A percentile compares a stretch with the other conserved stretches of the same genome.
These are phyloP conservation scores for Boechera divaricarpa DNA, from an alignment of 345 rosid genomes.

Conservation along the genomic window DNA sequence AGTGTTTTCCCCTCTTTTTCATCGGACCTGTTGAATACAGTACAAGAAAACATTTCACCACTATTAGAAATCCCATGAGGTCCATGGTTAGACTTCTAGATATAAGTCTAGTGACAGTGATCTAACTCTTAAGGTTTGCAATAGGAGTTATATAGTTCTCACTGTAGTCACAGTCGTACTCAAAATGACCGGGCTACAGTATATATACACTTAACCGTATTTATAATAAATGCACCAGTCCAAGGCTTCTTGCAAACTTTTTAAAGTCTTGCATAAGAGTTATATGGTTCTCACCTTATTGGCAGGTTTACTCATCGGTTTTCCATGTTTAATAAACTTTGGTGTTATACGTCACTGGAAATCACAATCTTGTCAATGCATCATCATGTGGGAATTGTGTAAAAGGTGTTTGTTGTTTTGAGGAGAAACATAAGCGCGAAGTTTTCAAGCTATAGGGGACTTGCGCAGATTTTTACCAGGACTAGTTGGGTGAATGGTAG, in stretches of 20 bases:
- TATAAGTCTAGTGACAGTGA: neutral
- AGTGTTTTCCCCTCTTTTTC: slow-evolving; percentile 3
- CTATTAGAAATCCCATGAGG: neutral
- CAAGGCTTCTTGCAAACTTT: neutral
- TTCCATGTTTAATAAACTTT: slow-evolving; percentile 17
- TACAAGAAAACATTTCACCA: slow-evolving; percentile 17
- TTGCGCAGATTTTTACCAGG: slow-evolving; percentile 21
- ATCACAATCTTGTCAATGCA: slow-evolving; percentile 36
- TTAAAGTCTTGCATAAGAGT: slow-evolving; percentile 15
- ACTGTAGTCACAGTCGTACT: neutral
- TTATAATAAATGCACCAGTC: neutral
- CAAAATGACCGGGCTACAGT: neutral
- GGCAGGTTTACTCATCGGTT: slow-evolving; percentile 35
- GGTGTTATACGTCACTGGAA: slow-evolving; percentile 28
- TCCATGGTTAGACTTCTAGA: neutral
- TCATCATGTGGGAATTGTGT: slow-evolving; percentile 25
- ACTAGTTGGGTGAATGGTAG: slow-evolving; percentile 29
- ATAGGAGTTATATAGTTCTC: neutral
- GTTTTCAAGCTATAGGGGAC: slow-evolving; percentile 19
- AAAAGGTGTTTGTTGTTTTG: slow-evolving; percentile 32
- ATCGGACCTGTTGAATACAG: neutral
- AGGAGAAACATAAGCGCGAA: slow-evolving; percentile 28
- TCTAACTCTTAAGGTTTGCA: slow-evolving; percentile 16
- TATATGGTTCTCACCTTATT: slow-evolving; percentile 14
- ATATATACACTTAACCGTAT: neutral